Evolutionary conservation across 768 basidiomycete species (phyloP).

Genomic region (Botryobasidium botryosum): DNA sequence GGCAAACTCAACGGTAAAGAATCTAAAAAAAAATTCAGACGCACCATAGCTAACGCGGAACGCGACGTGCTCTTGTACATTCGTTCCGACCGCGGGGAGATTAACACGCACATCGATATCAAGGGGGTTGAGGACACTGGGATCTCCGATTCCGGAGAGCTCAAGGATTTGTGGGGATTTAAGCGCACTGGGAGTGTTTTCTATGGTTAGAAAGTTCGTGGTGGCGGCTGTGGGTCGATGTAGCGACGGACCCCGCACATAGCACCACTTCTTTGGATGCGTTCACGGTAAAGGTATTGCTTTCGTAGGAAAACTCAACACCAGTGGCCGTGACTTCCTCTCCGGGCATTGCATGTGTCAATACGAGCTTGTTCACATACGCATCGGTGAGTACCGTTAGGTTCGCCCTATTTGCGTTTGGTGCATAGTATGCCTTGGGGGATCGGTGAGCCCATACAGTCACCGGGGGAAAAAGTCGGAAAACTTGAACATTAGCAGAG

Average conservation of each 20-base stretch:
- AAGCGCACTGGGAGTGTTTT: slow-evolving; percentile 17
- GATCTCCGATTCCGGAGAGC: slow-evolving; percentile 41
- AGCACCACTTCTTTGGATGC: slow-evolving; percentile 36
- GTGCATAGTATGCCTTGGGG: slow-evolving; percentile 1
- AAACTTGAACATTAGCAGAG: too few relatives aligned
- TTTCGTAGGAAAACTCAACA: slow-evolving; percentile 25
- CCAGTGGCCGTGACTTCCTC: slow-evolving; percentile 19
- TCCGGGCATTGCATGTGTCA: background rate
- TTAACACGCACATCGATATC: slow-evolving; percentile 32
- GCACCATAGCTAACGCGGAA: background rate
- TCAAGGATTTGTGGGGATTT: slow-evolving; percentile 31
- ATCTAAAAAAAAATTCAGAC: too few relatives aligned
- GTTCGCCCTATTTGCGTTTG: slow-evolving; percentile 4
- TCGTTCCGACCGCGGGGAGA: slow-evolving; percentile 21
- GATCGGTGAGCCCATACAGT: too few relatives aligned
- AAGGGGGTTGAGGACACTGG: slow-evolving; percentile 26
- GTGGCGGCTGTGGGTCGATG: slow-evolving; percentile 12
- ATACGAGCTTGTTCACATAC: background rate
- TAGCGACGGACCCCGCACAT: slow-evolving; percentile 25
- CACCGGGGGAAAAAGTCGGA: too few relatives aligned
- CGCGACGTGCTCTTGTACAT: slow-evolving; percentile 35
- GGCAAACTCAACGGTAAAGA: too few relatives aligned
- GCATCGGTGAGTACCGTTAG: slow-evolving; percentile 5
- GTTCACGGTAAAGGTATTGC: slow-evolving; percentile 19
- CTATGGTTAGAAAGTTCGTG: slow-evolving; percentile 18